phyloP scores from a whole-genome alignment of 176 grass and related monocot genomes.

The Bolboschoenus planiculmis region DNA sequence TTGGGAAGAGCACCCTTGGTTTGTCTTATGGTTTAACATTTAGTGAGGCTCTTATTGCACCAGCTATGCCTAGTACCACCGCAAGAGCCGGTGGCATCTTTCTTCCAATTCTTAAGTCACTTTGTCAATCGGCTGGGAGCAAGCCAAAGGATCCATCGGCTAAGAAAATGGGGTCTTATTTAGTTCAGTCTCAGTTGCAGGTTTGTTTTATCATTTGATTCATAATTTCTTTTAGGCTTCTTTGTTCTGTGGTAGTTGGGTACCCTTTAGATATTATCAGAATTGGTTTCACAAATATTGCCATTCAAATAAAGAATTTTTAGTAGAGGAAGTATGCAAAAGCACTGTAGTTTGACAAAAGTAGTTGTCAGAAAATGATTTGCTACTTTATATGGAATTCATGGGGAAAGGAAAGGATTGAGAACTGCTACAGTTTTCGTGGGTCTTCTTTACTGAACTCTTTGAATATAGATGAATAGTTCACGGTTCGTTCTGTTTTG shows the following conservation, averaged over 20 bases:
- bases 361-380: not conserved
- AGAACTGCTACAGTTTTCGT: not conserved
- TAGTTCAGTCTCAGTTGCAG: conserved; percentile 85
- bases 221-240: too few species aligned
- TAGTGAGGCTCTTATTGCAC: conserved; percentile 82
- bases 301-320: not conserved
- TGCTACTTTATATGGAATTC: too few species aligned
- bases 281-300: not conserved
- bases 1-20: conserved; percentile 68
- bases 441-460: not conserved
- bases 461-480: not conserved
- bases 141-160: conserved; percentile 53
- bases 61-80: conserved; percentile 92
- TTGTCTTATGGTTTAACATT: conserved; percentile 79
- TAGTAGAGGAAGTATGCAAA: not conserved
- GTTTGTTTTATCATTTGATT: conserved; percentile 20
- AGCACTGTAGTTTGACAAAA: not conserved
- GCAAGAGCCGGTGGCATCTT: conserved; percentile 80
- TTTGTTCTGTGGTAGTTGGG: not conserved
- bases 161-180: conserved; percentile 66
- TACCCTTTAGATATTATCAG: not conserved
- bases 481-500: not conserved
- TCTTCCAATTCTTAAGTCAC: conserved; percentile 67
- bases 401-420: too few species aligned
- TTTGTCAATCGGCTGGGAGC: conserved; percentile 57